phyloP scores from a whole-genome alignment of 2,329 filamentous ascomycete genomes.

The Pestalotiopsis sp. region DNA sequence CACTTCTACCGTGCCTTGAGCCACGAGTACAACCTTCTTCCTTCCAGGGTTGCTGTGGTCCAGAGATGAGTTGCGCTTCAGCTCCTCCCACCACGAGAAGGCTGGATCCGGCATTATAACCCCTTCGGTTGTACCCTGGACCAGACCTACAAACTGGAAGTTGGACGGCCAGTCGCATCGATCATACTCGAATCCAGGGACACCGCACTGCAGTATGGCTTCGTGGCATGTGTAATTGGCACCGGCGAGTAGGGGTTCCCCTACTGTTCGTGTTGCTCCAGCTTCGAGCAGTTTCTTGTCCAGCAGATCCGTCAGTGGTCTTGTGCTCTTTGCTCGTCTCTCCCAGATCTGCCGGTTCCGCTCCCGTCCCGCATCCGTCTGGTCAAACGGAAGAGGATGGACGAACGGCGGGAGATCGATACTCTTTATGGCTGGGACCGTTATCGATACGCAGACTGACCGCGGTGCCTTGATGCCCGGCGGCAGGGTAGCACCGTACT shows the following conservation, averaged over 20 bases:
- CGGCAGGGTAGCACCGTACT: constrained; percentile 30
- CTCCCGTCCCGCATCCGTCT: constrained; percentile 25
- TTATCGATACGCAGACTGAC: constrained; percentile 38
- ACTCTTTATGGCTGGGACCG: constrained; percentile 37
- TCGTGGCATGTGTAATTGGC: constrained; percentile 38
- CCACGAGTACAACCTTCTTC: constrained; percentile 39
- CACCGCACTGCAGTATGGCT: constrained; percentile 38
- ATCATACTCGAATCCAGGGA: constrained; percentile 40
- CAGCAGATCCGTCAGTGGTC: constrained; percentile 28
- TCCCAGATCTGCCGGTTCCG: constrained; percentile 32
- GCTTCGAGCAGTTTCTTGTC: constrained; percentile 29
- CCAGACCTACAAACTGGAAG: constrained; percentile 38
- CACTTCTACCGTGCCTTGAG: constrained; percentile 43
- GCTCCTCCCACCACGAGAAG: constrained; percentile 37
- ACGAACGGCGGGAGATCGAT: constrained; percentile 36
- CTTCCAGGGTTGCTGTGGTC: constrained; percentile 8
- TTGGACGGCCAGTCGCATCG: constrained; percentile 37
- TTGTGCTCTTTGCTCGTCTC: constrained; percentile 27
- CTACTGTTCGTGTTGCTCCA: constrained; percentile 24
- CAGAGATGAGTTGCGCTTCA: constrained; percentile 29
- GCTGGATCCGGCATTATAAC: constrained; percentile 17
- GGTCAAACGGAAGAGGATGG: constrained; percentile 32
- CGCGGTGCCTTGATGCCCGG: constrained; percentile 20
- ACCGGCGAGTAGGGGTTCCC: constrained; percentile 32
- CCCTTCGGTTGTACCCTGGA: constrained; percentile 25